These are phyloP conservation scores for Tagetes erecta DNA, from an alignment of 129 eudicot species.

Conservation along the genomic window DNA sequence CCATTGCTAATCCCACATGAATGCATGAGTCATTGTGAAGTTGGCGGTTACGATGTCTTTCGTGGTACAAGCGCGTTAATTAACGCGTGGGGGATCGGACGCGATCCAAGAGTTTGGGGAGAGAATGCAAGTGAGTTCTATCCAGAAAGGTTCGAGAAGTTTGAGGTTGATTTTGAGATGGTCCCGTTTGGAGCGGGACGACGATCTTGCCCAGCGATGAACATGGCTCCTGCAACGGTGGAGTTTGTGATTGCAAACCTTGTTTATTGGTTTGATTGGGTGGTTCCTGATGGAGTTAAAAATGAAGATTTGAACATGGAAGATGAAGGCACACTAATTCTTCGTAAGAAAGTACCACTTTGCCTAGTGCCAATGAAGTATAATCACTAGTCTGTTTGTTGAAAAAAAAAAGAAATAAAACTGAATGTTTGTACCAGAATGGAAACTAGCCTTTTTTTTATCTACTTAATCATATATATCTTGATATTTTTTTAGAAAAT, in stretches of 20 bases:
- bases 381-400: background rate
- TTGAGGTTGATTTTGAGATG: conserved; percentile 44
- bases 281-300: conserved; percentile 35
- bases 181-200: conserved; percentile 60
- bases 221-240: conserved; percentile 32
- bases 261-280: conserved; percentile 52
- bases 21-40: conserved; percentile 13
- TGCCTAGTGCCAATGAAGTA: conserved; percentile 19
- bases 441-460: too few species aligned
- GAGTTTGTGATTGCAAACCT: conserved; percentile 52
- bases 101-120: conserved; percentile 42
- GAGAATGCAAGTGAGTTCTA: conserved; percentile 53
- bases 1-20: conserved; percentile 38
- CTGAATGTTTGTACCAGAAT: too few species aligned
- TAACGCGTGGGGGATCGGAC: conserved; percentile 55
- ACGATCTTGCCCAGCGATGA: conserved; percentile 57
- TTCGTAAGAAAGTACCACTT: conserved; percentile 26
- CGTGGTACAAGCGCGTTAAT: conserved; percentile 40
- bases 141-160: conserved; percentile 63
- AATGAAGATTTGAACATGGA: conserved; percentile 41
- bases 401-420: background rate
- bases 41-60: conserved; percentile 48
- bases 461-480: too few species aligned
- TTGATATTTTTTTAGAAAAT: too few species aligned
- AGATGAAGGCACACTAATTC: conserved; percentile 11